Evolutionary conservation across 129 eudicot genomes (phyloP), one percentile per base, ranked within the genome.

Genomic region (Flaveria linearis): DNA sequence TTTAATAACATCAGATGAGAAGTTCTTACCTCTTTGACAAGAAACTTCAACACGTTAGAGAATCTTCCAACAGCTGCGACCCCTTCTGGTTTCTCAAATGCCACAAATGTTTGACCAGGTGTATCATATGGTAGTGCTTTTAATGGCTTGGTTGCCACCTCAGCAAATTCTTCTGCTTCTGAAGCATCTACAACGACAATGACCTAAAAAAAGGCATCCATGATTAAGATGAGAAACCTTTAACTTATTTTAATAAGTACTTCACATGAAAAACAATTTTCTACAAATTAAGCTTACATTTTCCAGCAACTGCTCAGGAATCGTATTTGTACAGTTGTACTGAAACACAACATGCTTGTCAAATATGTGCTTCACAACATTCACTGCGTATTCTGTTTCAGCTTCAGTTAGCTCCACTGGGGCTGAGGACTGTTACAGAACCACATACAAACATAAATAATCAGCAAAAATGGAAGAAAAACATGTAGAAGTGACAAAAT

Each of bases 351-450:
- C 84, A 57, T 94, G 97, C 45, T 76, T 80, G 78, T 94, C 93
- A 78, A 85, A 94, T 51, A 94, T 86, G 86, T 94, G 98, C 86
- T 94, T 94, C 74, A 94, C 93, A 77, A 84, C 96, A 78, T 91
- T 94, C 57, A 94, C 98, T 28, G 98, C 96, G 56, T 94, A 94
- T 75, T 94, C 98, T 58, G 98, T 94, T 83, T 94, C 98, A 67
- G 93, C 96, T 87, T 94, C 98, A 20, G 98, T 91, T 25, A 94
- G 97, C 87, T 91, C 97, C 86, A 91, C 96, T 20, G 98, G 98
- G 58, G 87, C 83, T 28, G 98, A 94, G 42, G 98, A 94, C 98
- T 94, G 90, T 75, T 68, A 77, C n/a, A 30, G 5, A 61, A 17
- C 39, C 30, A 33, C 30, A 42, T 46, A 71, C 52, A 57, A 80